Percentiles rank a stretch among this genome's conserved stretches.
These are phyloP conservation scores for Vachellia pachyceras DNA, from an alignment of 306 rosid genomes.

Conservation along the genomic window DNA sequence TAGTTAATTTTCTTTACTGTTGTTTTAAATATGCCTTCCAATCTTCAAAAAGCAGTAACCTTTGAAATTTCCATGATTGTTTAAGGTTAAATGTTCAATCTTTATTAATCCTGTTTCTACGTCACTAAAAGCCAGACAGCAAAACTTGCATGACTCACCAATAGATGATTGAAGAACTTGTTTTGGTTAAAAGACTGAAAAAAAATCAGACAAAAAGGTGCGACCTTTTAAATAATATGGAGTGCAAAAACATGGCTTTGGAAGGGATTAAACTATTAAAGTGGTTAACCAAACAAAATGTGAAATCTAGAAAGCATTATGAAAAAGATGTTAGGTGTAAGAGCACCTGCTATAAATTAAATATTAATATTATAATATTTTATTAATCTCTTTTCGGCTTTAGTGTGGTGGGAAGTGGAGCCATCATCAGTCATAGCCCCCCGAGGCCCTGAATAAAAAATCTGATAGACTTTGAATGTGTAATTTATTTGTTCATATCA, in stretches of 20 bases:
- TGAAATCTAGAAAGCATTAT: not conserved
- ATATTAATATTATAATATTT: not conserved
- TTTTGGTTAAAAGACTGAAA: not conserved
- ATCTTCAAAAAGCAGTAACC: not conserved
- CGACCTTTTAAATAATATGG: not conserved
- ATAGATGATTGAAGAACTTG: not conserved
- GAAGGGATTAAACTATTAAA: not conserved
- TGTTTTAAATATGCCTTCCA: constrained; percentile 11
- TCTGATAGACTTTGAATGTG: not conserved
- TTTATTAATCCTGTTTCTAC: not conserved
- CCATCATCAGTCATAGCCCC: not conserved
- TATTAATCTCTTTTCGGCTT: not conserved
- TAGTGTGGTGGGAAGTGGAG: not conserved
- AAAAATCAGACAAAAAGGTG: not conserved
- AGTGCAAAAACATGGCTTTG: not conserved
- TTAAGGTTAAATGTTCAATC: not conserved
- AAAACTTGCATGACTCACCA: not conserved
- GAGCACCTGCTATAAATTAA: not conserved
- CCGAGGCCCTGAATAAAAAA: not conserved
- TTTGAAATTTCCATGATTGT: not conserved
- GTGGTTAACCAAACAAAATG: not conserved
- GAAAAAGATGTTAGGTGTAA: not conserved
- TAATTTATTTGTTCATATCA: not conserved
- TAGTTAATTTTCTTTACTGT: constrained; percentile 4
- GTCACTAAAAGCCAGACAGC: not conserved